Conservation (phyloP, 2,329 filamentous ascomycete genomes). For the Calonectria pauciramosa region DNA sequence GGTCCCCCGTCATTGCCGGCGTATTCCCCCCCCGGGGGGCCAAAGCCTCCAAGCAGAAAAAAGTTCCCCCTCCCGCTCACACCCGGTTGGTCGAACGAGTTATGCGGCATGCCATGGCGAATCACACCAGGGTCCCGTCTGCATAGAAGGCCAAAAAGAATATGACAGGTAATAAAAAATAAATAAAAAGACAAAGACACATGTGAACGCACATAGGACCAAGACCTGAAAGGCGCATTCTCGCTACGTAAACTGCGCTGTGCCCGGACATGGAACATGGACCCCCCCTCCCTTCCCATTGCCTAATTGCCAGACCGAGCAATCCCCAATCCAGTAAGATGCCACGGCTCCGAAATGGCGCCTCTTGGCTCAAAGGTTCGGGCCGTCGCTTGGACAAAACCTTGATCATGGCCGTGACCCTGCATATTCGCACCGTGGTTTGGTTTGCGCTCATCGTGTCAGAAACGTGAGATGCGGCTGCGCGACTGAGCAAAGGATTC, state of each 20-base stretch:
- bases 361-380: constrained; percentile 35
- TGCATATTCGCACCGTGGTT: too few relatives aligned
- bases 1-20: background rate
- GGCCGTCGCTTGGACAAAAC: constrained; percentile 38
- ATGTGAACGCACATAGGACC: background rate
- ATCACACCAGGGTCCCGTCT: background rate
- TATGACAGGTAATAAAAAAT: background rate
- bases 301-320: background rate
- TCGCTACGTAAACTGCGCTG: background rate
- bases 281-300: background rate
- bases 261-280: background rate
- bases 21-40: background rate
- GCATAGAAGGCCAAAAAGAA: background rate
- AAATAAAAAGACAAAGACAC: too few relatives aligned
- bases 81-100: background rate
- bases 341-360: background rate
- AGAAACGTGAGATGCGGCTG: background rate
- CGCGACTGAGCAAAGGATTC: background rate
- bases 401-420: constrained; percentile 3
- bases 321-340: background rate
- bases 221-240: background rate
- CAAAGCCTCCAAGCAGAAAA: background rate
- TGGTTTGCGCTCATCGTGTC: background rate
- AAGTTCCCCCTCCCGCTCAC: background rate
- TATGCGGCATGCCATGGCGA: background rate